These are phyloP conservation scores for Globisporangium canariense DNA, from an alignment of 352 stramenopile species.

Conservation along the genomic window DNA sequence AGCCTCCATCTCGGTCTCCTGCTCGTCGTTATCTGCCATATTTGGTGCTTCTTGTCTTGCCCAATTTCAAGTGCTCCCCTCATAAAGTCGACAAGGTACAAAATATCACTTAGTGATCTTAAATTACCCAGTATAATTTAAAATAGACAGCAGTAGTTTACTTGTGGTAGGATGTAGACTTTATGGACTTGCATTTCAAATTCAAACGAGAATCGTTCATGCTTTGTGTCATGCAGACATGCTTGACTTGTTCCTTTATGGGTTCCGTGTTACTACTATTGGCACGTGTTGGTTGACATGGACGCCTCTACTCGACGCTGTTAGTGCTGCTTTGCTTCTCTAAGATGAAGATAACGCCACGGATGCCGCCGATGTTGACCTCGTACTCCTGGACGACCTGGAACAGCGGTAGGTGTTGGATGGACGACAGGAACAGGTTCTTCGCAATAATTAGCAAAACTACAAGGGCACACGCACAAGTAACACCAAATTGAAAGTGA, in stretches of 20 bases:
- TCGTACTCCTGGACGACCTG: conserved; percentile 43
- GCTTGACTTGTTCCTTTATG: background rate
- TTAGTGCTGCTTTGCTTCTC: conserved; percentile 19
- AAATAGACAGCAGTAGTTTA: no score
- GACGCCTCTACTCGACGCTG: background rate
- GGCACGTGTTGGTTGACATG: no score
- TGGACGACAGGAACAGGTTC: conserved; percentile 60
- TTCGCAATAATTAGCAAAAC: conserved; percentile 81
- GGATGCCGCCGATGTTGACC: conserved; percentile 72
- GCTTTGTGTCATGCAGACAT: no score
- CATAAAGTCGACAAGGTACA: no score
- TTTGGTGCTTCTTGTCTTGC: background rate
- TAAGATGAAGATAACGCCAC: conserved; percentile 59
- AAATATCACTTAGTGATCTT: no score
- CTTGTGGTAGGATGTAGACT: no score
- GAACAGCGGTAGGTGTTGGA: conserved; percentile 39
- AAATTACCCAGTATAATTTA: no score
- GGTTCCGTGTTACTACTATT: background rate
- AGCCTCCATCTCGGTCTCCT: background rate
- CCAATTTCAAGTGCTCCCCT: background rate
- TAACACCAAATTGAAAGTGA: background rate
- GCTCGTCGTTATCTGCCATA: conserved; percentile 5
- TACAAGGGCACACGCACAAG: conserved; percentile 2
- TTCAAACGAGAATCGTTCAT: no score
- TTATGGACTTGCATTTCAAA: no score